Percentiles rank a stretch among this genome's conserved stretches.
phyloP scores from a whole-genome alignment of 345 rosid species.

The Sisymbrium altissimum region DNA sequence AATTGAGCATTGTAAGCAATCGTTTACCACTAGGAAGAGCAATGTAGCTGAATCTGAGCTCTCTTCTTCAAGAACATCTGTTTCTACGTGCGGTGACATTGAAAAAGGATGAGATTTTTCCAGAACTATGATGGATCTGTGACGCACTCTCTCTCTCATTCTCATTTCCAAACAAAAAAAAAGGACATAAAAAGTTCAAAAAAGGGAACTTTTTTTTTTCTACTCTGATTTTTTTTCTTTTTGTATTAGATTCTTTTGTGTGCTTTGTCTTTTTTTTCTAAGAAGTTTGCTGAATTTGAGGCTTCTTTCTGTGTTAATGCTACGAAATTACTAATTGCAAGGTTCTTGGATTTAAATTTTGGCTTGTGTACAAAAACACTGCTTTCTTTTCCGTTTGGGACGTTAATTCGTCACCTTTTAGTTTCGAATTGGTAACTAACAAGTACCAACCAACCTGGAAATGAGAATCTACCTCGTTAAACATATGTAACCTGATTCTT shows the following conservation, averaged over 20 bases:
- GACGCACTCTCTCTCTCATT: constrained; percentile 5
- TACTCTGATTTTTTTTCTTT: neutral
- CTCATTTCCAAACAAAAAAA: constrained; percentile 7
- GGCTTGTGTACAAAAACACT: neutral
- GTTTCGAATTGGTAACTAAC: neutral
- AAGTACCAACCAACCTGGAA: neutral
- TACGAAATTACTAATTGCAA: constrained; percentile 17
- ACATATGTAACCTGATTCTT: neutral
- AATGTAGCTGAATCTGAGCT: constrained; percentile 40
- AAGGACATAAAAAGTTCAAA: constrained; percentile 19
- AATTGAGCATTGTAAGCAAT: constrained; percentile 85
- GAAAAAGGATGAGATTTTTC: constrained; percentile 37
- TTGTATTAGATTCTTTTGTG: constrained; percentile 20
- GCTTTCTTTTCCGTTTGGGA: neutral
- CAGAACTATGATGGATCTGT: constrained; percentile 22
- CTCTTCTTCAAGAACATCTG: constrained; percentile 45
- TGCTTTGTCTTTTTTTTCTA: neutral
- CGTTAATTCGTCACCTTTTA: neutral
- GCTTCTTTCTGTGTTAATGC: constrained; percentile 22
- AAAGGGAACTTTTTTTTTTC: constrained; percentile 15
- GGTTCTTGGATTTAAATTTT: neutral
- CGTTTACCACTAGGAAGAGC: constrained; percentile 42
- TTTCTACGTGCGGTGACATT: constrained; percentile 34
- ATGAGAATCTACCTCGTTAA: neutral
- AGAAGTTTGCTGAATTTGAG: constrained; percentile 23